Base-by-base conservation (phyloP, 1,284 basidiomycete genomes). In the Heterobasidion occidentale region DNA sequence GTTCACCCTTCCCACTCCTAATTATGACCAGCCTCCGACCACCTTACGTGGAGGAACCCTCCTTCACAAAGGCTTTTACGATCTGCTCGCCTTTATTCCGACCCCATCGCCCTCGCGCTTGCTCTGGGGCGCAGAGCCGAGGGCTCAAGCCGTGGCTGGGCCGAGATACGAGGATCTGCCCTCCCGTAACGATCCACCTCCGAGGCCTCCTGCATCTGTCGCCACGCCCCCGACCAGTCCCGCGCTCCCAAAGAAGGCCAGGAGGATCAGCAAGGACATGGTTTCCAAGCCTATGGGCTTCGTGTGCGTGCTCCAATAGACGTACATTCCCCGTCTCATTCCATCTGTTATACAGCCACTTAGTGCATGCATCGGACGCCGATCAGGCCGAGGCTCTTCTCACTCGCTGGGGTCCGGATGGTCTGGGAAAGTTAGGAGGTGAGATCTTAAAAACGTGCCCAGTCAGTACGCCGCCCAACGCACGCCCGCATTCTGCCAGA, bases 341-440 rank as follows among this genome's bases (percentile, higher is more conserved):
- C 63, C 59, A 58, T 59, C 59, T 65, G 62, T 65, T 60, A 64
- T 55, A 38, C 65, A 95, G 93, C 53, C 95, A 98, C 71, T 80
- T 96, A 59, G 87, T 95, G 20, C 94, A 98, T 72, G 93, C 95
- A 17, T 94, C 92, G 57, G 92, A 96, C 70, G 91, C 86, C 20
- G 92, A 94, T 71, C 92, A 98, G 70, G 86, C 92, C 35, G 90
- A 92, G 67, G 92, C 90, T 36, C 80, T 98, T 57, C 81, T 98
- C 54, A 86, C 83, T 62, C 79, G 92, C 59, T 97, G 95, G 94
- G 88, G 90, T 38, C 86, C 90, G 50, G 94, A 98, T 70, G 90
- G 92, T 38, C 74, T 94, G 65, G 93, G 92, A 59, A 98, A 97
- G 73, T 74, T 95, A 47, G 91, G 90, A 74, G 89, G 92, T 93